These are phyloP conservation scores for Hypoxylon lenormandii DNA, from an alignment of 495 filamentous ascomycete genomes.

Conservation along the genomic window DNA sequence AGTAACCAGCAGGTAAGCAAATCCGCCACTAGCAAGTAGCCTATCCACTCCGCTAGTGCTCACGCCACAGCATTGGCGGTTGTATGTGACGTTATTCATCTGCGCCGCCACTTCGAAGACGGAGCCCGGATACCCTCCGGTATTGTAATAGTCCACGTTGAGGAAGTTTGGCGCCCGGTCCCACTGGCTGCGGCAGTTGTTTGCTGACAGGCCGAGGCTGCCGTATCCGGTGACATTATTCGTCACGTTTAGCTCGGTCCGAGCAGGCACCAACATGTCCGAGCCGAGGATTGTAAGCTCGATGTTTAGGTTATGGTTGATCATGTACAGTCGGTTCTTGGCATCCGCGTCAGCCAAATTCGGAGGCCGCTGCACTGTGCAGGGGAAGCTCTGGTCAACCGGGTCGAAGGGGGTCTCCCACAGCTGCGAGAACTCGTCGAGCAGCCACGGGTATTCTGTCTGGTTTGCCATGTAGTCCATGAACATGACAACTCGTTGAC, in stretches of 20 bases:
- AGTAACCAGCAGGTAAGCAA: slow-evolving; percentile 21
- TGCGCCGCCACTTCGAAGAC: slow-evolving; percentile 90
- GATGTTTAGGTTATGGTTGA: slow-evolving; percentile 91
- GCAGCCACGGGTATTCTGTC: slow-evolving; percentile 76
- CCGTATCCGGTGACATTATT: slow-evolving; percentile 75
- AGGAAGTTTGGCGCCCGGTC: slow-evolving; percentile 83
- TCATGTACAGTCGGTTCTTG: slow-evolving; percentile 78
- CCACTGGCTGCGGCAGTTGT: slow-evolving; percentile 76
- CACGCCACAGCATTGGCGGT: slow-evolving; percentile 76
- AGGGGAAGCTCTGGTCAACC: slow-evolving; percentile 72
- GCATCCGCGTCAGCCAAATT: slow-evolving; percentile 65
- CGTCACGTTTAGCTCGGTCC: slow-evolving; percentile 71
- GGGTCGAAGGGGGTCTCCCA: slow-evolving; percentile 84
- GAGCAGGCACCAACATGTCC: slow-evolving; percentile 80
- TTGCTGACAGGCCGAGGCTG: slow-evolving; percentile 76
- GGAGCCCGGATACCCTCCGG: slow-evolving; percentile 74
- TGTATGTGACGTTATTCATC: slow-evolving; percentile 87
- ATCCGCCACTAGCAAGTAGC: slow-evolving; percentile 8
- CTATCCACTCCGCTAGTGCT: slow-evolving; percentile 43
- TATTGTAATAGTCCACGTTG: slow-evolving; percentile 89
- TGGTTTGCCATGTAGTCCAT: slow-evolving; percentile 88
- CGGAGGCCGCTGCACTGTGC: slow-evolving; percentile 75
- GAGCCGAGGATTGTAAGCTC: slow-evolving; percentile 71
- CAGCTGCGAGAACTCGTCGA: slow-evolving; percentile 78
- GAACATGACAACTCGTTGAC: slow-evolving; percentile 65